Evolutionary conservation across 2,329 filamentous ascomycete species (phyloP), one percentile per base, ranked within the genome.

Genomic region (Penicillium sp.): DNA sequence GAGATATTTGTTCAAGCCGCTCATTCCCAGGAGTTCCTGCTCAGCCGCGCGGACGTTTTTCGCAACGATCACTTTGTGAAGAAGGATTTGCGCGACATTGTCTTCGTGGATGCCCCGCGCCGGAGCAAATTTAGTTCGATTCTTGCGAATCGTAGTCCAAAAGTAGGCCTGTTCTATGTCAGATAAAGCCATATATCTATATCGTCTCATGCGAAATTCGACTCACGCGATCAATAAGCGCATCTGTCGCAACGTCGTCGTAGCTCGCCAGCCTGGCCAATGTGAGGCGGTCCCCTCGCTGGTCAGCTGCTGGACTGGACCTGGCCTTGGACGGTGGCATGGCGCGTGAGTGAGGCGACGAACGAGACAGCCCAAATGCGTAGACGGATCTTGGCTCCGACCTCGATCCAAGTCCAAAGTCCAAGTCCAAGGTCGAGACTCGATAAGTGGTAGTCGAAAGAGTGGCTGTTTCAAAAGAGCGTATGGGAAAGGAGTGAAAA

Each of bases 91-190:
- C 56, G 81, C 79, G 40, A 88, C 78, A 21, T 83, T 78, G 50
- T 87, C 83, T 61, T 86, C 82, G 54, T 83, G 84, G 51, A 97
- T 80, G 42, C 90, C 90, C 61, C 94, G 87, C 6, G 89, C 91
- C 0, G 91, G 83, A 65, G 90, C 89, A 72, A 96, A 97, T 55
- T 90, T 90, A 56, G 85, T 86, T 60, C 89, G 87, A 67, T 97
- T 96, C 75, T 99, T 99, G 62, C 93, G 92, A 58, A 97, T 96
- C 3, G 84, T 89, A 5, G 93, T 93, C 93, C 94, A 97, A 79
- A 94, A 99, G 74, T 90, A 97, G 9, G 91, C 88, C 93, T 97
- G 63, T 45, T 59, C 21, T 59, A 48, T 60, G 54, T 54, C 57
- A 23, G 24, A 50, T 9, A 18, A 20, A 7, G 46, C 26, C 46